Evolutionary conservation across 2,329 filamentous ascomycete genomes (phyloP).

Genomic region (Stachybotrys chlorohalonatus): DNA sequence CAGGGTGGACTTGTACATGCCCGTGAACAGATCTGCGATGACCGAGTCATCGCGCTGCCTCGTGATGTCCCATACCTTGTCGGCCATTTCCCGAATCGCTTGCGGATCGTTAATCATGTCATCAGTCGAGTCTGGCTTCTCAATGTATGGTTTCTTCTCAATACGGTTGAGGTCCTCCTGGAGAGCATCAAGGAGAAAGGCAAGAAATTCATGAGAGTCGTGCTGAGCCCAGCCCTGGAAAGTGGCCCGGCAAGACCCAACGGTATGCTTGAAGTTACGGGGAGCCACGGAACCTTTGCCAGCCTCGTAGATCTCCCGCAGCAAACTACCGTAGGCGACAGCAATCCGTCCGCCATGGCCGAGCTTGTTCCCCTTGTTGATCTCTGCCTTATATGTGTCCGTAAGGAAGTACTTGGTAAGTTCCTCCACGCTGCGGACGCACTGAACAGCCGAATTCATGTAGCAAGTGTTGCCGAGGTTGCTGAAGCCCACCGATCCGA

Average conservation of each 20-base stretch:
- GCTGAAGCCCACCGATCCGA: constrained; percentile 72
- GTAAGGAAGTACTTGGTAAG: constrained; percentile 84
- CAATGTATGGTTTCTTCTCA: constrained; percentile 91
- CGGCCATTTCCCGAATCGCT: constrained; percentile 75
- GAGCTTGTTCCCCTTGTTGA: constrained; percentile 79
- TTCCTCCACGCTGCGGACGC: constrained; percentile 87
- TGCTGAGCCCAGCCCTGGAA: constrained; percentile 96
- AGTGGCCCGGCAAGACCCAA: constrained; percentile 71
- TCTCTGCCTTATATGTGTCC: constrained; percentile 64
- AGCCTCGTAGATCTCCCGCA: constrained; percentile 71
- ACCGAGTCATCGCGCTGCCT: constrained; percentile 89
- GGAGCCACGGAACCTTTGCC: constrained; percentile 64
- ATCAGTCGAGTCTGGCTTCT: constrained; percentile 95
- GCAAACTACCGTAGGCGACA: constrained; percentile 67
- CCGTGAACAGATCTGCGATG: constrained; percentile 90
- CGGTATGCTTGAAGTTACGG: constrained; percentile 69
- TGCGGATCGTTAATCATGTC: constrained; percentile 80
- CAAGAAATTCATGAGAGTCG: constrained; percentile 93
- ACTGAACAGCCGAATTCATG: constrained; percentile 97
- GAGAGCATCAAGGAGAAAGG: constrained; percentile 86
- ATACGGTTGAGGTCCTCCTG: constrained; percentile 94
- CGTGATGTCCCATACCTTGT: constrained; percentile 86
- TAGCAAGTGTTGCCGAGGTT: constrained; percentile 98
- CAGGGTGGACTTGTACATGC: constrained; percentile 96
- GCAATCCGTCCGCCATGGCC: constrained; percentile 82